Percentiles rank a stretch among this genome's conserved stretches.
Evolutionary conservation across 192 early-diverging fungal genomes (phyloP).

Genomic region (Coemansia sp.): DNA sequence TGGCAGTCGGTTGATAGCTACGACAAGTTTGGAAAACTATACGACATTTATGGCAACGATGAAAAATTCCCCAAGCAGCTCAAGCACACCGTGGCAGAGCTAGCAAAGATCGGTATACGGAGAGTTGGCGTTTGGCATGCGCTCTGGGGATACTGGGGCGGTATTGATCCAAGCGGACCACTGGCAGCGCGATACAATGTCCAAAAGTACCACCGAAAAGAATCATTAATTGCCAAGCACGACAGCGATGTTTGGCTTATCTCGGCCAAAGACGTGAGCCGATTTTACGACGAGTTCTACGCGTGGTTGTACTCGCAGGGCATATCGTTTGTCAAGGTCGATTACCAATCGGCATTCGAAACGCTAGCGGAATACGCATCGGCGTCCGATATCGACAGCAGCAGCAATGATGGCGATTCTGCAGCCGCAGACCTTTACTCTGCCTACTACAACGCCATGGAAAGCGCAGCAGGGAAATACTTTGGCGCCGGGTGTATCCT

Average conservation of each 20-base stretch:
- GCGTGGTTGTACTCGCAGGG: slow-evolving; percentile 47
- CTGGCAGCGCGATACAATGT: slow-evolving; percentile 23
- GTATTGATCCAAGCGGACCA: slow-evolving; percentile 42
- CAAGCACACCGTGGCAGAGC: slow-evolving; percentile 15
- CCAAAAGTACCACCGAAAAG: slow-evolving; percentile 20
- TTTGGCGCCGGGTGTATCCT: slow-evolving; percentile 47
- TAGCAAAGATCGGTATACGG: slow-evolving; percentile 26
- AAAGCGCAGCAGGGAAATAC: slow-evolving; percentile 26
- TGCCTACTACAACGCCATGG: slow-evolving; percentile 53
- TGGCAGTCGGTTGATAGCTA: slow-evolving; percentile 45
- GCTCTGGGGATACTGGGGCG: slow-evolving; percentile 63
- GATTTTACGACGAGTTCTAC: slow-evolving; percentile 59
- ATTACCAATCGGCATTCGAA: slow-evolving; percentile 58
- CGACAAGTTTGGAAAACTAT: slow-evolving; percentile 21
- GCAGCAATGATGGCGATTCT: neutral
- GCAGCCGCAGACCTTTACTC: slow-evolving; percentile 22
- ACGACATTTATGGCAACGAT: slow-evolving; percentile 34
- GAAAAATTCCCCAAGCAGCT: slow-evolving; percentile 55
- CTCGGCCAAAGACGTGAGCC: slow-evolving; percentile 7
- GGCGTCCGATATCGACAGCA: too few species aligned
- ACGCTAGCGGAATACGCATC: slow-evolving; percentile 16
- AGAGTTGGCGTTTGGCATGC: slow-evolving; percentile 60
- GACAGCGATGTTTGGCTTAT: slow-evolving; percentile 33
- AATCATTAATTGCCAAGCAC: slow-evolving; percentile 8
- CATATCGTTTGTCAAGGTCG: slow-evolving; percentile 58